phyloP scores from a whole-genome alignment of 305 asterid genomes.

The Fraxinus xanthoxyloides region DNA sequence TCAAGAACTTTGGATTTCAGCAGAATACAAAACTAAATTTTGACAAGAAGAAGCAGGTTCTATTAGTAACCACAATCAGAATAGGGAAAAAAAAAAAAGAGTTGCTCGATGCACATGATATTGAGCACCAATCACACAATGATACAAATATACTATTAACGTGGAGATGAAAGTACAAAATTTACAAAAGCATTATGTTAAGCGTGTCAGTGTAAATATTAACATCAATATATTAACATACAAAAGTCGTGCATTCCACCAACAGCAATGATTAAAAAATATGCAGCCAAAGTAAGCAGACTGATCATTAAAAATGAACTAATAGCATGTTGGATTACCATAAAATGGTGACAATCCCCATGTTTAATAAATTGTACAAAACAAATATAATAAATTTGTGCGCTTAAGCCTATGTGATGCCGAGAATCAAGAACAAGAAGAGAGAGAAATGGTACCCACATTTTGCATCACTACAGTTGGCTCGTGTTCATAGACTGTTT shows the following conservation, averaged over 20 bases:
- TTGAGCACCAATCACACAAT: background rate
- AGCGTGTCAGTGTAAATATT: background rate
- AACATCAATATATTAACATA: background rate
- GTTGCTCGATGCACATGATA: background rate
- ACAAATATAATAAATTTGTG: background rate
- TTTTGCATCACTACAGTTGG: background rate
- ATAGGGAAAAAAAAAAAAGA: background rate
- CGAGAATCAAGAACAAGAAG: too few relatives aligned
- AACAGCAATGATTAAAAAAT: too few relatives aligned
- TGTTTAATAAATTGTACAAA: background rate
- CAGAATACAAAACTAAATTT: background rate
- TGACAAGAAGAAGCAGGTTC: background rate
- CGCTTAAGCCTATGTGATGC: background rate
- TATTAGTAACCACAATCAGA: background rate
- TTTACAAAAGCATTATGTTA: background rate
- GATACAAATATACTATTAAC: background rate
- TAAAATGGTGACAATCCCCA: background rate
- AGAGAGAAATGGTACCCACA: too few relatives aligned
- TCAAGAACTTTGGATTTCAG: conserved; percentile 8
- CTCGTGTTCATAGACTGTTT: background rate
- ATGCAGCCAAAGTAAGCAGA: background rate
- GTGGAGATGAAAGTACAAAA: background rate
- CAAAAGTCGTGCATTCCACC: background rate
- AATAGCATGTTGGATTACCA: background rate
- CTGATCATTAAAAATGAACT: background rate